Base-by-base conservation (phyloP, 768 basidiomycete species). In the Boletus rubescentipes region DNA sequence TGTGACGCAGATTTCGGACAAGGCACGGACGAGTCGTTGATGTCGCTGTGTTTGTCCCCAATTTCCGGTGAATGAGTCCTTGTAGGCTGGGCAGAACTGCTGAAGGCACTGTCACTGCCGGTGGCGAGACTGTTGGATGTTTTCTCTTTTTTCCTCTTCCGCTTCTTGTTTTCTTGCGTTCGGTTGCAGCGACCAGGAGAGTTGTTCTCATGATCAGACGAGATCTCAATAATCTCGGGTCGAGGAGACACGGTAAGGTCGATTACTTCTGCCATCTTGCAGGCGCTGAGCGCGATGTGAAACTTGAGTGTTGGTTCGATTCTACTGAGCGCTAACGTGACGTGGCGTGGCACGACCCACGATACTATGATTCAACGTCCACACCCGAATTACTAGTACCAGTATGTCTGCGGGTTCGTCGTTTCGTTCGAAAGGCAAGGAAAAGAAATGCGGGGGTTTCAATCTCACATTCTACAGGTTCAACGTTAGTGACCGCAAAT, bases 1-100 rank as follows among this genome's bases (percentile, higher is more conserved):
- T 77, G 31, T 65, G 65, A 77, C 67, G 60, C 71, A 77, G 55
- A 79, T 69, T 20, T 73, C 72, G 23, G 78, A 63, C 29, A 61
- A 66, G 61, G 43, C 38, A 43, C n/a, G 51, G 58, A 45, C 53
- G 37, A 16, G 16, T 15, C 47, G n/a, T 49, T 18, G 32, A 38
- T 44, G 37, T 51, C 37, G 23, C 36, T 49, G 51, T 10, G 52
- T 26, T 44, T 41, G 47, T 36, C 39, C 42, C 30, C 59, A 30
- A 30, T 35, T 37, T 60, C 60, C 6, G 45, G 60, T 12, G 69
- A 62, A 47, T 55, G 61, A 29, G 50, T 42, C 46, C 62, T 62
- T 35, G 65, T 61, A 46, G 55, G 60, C 16, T 49, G 61, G 16
- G 39, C 23, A 58, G 63, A 66, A 56, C 38, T 51, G 42, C 54